Conservation (phyloP, 192 early-diverging fungal genomes). For the Phycomyces blakesleeanus region DNA sequence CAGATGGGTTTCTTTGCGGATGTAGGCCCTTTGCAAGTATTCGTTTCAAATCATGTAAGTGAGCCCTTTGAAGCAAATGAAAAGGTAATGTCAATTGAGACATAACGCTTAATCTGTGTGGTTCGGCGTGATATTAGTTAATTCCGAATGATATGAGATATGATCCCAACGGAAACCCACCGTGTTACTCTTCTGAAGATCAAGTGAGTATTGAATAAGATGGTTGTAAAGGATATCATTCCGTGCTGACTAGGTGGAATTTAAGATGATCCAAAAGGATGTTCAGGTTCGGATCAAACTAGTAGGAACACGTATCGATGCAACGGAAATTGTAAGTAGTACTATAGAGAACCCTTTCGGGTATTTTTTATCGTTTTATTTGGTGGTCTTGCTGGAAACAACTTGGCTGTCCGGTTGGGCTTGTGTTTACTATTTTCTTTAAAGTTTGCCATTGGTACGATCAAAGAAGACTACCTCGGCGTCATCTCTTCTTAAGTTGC, state of each 20-base stretch:
- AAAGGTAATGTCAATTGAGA: too few relatives aligned
- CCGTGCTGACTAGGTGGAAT: not conserved
- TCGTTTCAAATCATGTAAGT: conserved; percentile 78
- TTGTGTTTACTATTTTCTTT: not conserved
- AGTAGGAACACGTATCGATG: conserved; percentile 84
- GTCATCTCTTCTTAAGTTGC: conserved; percentile 45
- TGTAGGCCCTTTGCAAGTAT: conserved; percentile 89
- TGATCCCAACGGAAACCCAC: conserved; percentile 83
- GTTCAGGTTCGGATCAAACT: conserved; percentile 83
- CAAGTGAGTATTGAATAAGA: conserved; percentile 37
- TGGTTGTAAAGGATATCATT: not conserved
- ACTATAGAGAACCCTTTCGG: not conserved
- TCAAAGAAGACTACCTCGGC: conserved; percentile 96
- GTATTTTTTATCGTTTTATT: conserved; percentile 22
- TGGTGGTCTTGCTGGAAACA: conserved; percentile 1
- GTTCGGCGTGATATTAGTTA: conserved; percentile 45
- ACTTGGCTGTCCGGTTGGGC: not conserved
- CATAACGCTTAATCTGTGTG: too few relatives aligned
- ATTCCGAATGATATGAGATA: conserved; percentile 89
- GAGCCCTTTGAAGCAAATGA: not conserved
- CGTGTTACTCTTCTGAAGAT: conserved; percentile 77
- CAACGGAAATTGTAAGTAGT: conserved; percentile 85
- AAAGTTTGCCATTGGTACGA: conserved; percentile 91
- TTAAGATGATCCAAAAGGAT: conserved; percentile 76
- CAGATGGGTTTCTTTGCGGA: conserved; percentile 94